These are phyloP conservation scores for Lecanicillium sp. DNA, from an alignment of 2,329 filamentous ascomycete genomes.

Conservation along the genomic window DNA sequence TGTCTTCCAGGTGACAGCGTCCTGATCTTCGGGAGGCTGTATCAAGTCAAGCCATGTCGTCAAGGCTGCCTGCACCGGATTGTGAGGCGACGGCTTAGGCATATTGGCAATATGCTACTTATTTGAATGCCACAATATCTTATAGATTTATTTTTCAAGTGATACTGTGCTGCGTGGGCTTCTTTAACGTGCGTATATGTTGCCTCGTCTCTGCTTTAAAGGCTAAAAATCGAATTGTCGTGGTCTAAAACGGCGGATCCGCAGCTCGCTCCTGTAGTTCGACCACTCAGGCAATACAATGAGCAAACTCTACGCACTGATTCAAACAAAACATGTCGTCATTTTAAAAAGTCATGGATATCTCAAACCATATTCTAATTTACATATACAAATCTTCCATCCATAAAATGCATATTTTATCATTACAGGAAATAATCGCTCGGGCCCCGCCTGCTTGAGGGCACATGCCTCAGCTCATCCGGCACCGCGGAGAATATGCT, in stretches of 20 bases:
- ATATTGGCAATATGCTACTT: no score
- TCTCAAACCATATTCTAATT: conserved; percentile 33
- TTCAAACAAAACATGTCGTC: conserved; percentile 13
- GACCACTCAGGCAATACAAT: no score
- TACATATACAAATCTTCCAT: conserved; percentile 26
- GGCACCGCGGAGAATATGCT: conserved; percentile 88
- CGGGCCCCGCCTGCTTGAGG: conserved; percentile 58
- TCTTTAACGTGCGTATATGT: no score
- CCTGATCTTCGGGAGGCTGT: neutral
- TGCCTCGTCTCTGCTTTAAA: no score
- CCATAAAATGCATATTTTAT: conserved; percentile 17
- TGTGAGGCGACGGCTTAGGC: conserved; percentile 9
- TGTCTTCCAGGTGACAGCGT: conserved; percentile 12
- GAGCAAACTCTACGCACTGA: no score
- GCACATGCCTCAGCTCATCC: conserved; percentile 73
- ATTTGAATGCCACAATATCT: no score
- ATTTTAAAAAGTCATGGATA: conserved; percentile 28
- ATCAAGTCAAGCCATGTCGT: conserved; percentile 18
- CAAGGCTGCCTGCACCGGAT: conserved; percentile 24
- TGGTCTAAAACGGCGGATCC: no score
- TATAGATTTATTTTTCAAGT: no score
- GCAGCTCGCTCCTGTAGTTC: no score
- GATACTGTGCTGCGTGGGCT: no score
- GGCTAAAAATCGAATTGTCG: no score
- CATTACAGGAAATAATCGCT: conserved; percentile 61